These are phyloP conservation scores for Ormosia semicastrata DNA, from an alignment of 306 rosid species.

Conservation along the genomic window DNA sequence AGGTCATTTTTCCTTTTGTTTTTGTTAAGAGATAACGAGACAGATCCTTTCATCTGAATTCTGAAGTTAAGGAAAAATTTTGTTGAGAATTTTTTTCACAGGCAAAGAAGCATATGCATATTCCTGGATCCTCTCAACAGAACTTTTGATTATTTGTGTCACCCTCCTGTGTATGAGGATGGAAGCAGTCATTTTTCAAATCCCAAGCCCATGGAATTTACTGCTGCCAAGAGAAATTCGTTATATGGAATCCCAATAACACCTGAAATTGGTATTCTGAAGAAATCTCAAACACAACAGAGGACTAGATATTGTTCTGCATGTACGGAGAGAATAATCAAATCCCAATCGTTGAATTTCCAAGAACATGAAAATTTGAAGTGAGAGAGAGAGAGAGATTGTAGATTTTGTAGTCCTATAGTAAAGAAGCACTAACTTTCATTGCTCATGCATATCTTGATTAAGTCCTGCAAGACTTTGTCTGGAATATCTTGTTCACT, in stretches of 20 bases:
- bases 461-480: slow-evolving; percentile 51
- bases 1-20: not conserved
- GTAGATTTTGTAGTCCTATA: slow-evolving; percentile 9
- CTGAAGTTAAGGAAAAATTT: not conserved
- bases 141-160: not conserved
- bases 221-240: not conserved
- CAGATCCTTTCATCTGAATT: not conserved
- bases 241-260: slow-evolving; percentile 23
- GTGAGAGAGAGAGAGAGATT: not conserved
- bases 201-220: slow-evolving; percentile 27
- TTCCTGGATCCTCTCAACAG: not conserved
- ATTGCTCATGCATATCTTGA: slow-evolving; percentile 50
- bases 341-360: slow-evolving; percentile 39
- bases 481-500: slow-evolving; percentile 86
- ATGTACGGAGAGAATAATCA: slow-evolving; percentile 49
- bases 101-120: not conserved
- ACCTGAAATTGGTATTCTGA: slow-evolving; percentile 27
- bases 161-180: not conserved
- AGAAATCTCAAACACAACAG: slow-evolving; percentile 33
- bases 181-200: slow-evolving; percentile 14
- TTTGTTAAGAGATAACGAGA: not conserved
- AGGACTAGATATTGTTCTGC: slow-evolving; percentile 34
- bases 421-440: slow-evolving; percentile 49
- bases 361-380: not conserved
- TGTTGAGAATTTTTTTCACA: not conserved